Evolutionary conservation across 2,329 filamentous ascomycete species (phyloP).

Genomic region (Atkinsonella texensis): DNA sequence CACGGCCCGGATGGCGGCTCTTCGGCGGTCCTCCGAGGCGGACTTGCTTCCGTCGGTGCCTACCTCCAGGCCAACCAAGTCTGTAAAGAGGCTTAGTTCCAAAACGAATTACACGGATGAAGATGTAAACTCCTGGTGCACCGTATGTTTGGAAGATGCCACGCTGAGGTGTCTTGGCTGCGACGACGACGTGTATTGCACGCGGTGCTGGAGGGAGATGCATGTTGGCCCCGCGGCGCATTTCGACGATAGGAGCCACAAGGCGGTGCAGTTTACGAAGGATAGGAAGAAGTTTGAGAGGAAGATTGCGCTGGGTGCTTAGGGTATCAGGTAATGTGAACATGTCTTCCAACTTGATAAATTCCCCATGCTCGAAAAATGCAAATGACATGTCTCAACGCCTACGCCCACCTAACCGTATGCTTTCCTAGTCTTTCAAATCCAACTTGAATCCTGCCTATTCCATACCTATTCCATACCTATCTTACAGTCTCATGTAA

Average conservation of each 20-base stretch:
- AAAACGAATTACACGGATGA: conserved; percentile 48
- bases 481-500: background rate
- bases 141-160: conserved; percentile 71
- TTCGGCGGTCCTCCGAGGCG: conserved; percentile 24
- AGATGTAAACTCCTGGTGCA: conserved; percentile 67
- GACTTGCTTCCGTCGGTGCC: conserved; percentile 40
- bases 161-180: conserved; percentile 63
- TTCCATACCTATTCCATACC: background rate
- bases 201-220: conserved; percentile 69
- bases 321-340: background rate
- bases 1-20: conserved; percentile 38
- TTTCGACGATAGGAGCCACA: conserved; percentile 59
- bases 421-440: background rate
- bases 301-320: conserved; percentile 25
- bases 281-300: conserved; percentile 20
- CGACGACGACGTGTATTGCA: conserved; percentile 61
- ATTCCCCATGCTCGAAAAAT: background rate
- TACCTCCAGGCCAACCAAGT: conserved; percentile 32
- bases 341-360: too few relatives aligned
- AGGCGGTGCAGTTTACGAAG: conserved; percentile 47
- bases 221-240: conserved; percentile 58
- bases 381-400: background rate
- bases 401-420: background rate
- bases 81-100: conserved; percentile 25
- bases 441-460: background rate